Evolutionary conservation across 2,329 filamentous ascomycete genomes (phyloP), one percentile per base, ranked within the genome.

Genomic region (Dactylellina cionopaga): DNA sequence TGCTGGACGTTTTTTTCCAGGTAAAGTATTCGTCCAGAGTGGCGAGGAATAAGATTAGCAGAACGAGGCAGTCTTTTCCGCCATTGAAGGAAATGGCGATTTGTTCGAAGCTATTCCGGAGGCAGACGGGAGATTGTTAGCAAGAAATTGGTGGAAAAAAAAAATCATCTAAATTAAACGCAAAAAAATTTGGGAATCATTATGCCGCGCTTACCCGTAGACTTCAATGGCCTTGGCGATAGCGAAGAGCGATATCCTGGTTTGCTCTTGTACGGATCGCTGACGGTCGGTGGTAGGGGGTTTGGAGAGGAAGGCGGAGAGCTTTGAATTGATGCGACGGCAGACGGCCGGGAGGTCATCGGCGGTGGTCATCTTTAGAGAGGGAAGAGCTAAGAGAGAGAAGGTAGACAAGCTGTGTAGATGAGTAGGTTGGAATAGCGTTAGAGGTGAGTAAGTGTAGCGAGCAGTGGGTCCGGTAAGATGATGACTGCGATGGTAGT

Each of bases 61-160:
- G 88, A 58, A 98, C 93, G 15, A 98, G 89, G 78, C 94, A 98
- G 84, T 98, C 95, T 81, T 99, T 99, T 73, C 95, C 95, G 79
- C 95, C 95, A 78, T 99, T 99, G 82, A 97, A 99, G 64, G 94
- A 96, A 75, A 98, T 84, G 3, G 93, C 92, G 72, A 98, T 85
- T 79, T 96, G 86, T 68, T 89, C 85, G 74, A 90, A 86, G 68
- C 91, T 95, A n/a, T n/a, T n/a, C n/a, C n/a, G n/a, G n/a, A n/a
- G n/a, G 77, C 71, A 55, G 63, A 25, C 43, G 22, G n/a, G 37
- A 11, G 54, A 31, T 35, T n/a, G 17, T 35, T 43, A 44, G n/a
- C 33, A 5, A 35, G 44, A 33, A 52, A 25, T 25, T 37, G 56
- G 52, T 5, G 62, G 55, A 39, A 44, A 49, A 39, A 27, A 43